These are phyloP conservation scores for Termitomyces sp. DNA, from an alignment of 768 basidiomycete species.

Conservation along the genomic window DNA sequence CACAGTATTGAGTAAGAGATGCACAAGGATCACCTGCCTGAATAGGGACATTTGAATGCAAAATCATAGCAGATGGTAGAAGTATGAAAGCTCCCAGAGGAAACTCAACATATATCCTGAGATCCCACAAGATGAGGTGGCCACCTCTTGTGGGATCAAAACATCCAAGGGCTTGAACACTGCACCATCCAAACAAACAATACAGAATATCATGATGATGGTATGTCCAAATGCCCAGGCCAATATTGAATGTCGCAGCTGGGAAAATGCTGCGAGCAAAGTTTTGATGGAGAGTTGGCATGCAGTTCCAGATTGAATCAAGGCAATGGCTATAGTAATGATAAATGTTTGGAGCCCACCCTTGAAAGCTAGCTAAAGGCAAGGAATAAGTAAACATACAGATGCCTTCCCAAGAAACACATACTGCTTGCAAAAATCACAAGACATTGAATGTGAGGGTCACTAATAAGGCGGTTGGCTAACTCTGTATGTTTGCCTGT, in stretches of 20 bases:
- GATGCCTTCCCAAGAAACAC: no score
- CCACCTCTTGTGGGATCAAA: neutral
- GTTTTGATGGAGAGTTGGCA: neutral
- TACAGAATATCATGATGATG: neutral
- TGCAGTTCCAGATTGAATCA: neutral
- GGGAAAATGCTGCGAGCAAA: slow-evolving; percentile 1
- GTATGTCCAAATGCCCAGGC: neutral
- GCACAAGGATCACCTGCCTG: neutral
- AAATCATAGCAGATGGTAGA: slow-evolving; percentile 4
- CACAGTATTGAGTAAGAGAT: slow-evolving; percentile 2
- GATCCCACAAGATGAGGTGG: neutral
- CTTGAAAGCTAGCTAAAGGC: no score
- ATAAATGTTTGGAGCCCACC: no score
- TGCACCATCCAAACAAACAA: neutral
- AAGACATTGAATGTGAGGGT: neutral
- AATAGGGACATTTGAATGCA: neutral
- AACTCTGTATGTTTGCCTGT: neutral
- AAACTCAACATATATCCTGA: slow-evolving; percentile 1
- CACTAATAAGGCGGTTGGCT: neutral
- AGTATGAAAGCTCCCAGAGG: slow-evolving; percentile 2
- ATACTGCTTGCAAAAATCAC: neutral
- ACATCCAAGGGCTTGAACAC: neutral
- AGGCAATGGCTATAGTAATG: neutral
- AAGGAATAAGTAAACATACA: no score
- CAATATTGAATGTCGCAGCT: neutral